These are phyloP conservation scores for Ophiostoma pallidulum DNA, from an alignment of 2,329 filamentous ascomycete species.

Conservation along the genomic window DNA sequence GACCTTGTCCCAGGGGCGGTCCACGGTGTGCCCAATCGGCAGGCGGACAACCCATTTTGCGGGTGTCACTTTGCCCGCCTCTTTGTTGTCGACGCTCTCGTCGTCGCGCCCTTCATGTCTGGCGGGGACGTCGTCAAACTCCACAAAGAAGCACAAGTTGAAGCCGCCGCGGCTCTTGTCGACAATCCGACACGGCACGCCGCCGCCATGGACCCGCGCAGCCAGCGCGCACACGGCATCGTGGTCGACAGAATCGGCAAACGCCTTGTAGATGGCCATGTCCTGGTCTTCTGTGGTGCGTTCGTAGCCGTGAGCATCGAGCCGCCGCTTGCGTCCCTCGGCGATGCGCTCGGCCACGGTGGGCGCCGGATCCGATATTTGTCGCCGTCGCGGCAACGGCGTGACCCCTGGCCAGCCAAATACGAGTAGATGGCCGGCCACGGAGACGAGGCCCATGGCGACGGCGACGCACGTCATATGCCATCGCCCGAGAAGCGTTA, in stretches of 20 bases:
- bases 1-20: conserved; percentile 20
- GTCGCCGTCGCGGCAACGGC: no score
- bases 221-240: conserved; percentile 9
- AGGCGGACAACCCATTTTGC: conserved; percentile 20
- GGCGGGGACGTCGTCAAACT: conserved; percentile 3
- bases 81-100: no score
- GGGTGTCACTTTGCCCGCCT: not conserved
- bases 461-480: no score
- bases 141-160: conserved; percentile 9
- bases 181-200: conserved; percentile 2
- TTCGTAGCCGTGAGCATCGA: conserved; percentile 1
- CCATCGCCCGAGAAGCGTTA: no score
- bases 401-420: no score
- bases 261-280: not conserved
- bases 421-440: no score
- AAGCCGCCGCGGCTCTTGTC: conserved; percentile 1
- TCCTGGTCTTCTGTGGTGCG: conserved; percentile 1
- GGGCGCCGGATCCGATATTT: no score
- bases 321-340: not conserved
- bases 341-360: not conserved
- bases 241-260: conserved; percentile 3
- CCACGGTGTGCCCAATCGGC: conserved; percentile 18
- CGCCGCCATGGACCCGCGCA: not conserved
- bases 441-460: no score
- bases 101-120: not conserved